Evolutionary conservation across 2,329 filamentous ascomycete genomes (phyloP), one percentile per base, ranked within the genome.

Genomic region (Claviceps paspali): DNA sequence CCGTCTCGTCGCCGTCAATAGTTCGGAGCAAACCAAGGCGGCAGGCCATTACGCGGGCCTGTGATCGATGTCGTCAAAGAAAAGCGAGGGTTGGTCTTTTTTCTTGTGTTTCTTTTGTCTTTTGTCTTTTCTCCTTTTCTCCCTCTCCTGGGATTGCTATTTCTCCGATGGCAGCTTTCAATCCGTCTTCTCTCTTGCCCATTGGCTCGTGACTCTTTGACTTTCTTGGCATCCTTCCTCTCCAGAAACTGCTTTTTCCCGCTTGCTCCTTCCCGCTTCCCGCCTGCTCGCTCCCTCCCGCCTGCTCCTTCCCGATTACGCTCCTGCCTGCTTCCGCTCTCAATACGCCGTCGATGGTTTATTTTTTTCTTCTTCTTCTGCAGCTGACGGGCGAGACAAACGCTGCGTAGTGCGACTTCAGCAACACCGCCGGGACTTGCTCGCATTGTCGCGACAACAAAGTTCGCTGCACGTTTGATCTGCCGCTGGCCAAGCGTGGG

Each of bases 401-500:
- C 12, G 4, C 26, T 18, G 14, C 26, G 26, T 29, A 57, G 54
- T 57, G 54, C 31, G 45, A 56, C 43, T 49, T 48, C 39, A 35
- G 45, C 29, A 42, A 42, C 19, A 32, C 44, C 1, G 43, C 40
- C 23, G 41, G 41, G 10, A 46, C 47, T 38, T 58, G 55, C 39
- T 51, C 49, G 18, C 52, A 50, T 30, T 62, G 59, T 43, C 52
- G 49, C 18, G 46, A 54, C 34, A 50, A 52, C 22, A 50, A 47
- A 6, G 45, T 48, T 35, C 40, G 45, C 40, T 63, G 60, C 41
- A 58, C 50, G 3, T 63, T 62, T 41, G 44, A 61, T 31, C 35
- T 61, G 33, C 59, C 60, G 22, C 43, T 60, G 24, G 56, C 52
- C 8, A 49, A 55, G 43, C 50, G 60, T 38, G 60, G 60, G 1